Evolutionary conservation across 2,329 filamentous ascomycete species (phyloP), one percentile per base, ranked within the genome.

Genomic region (Sporothrix curviconia): DNA sequence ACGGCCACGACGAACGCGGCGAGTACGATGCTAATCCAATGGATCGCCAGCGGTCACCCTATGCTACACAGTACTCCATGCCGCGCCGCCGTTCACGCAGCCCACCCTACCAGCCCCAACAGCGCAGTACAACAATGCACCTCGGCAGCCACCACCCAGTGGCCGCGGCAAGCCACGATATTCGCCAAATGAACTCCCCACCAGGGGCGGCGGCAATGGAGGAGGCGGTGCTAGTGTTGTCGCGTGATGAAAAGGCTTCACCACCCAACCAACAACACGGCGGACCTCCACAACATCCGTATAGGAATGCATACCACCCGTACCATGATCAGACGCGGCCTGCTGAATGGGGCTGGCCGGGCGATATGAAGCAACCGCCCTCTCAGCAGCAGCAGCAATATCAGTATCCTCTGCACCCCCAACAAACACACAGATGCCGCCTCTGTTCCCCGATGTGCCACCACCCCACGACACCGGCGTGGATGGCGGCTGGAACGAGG

Each of bases 261-360:
- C 24, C 30, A 7, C 46, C 46, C 43, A 32, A 46, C 15, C 15
- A 30, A 15, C 43, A 46, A 5, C 37, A 40, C 37, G 25, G 42
- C 12, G 24, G 40, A 14, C 14, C 24, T 2, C 14, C 40, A 43
- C 17, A 36, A 4, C 17, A 49, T n/a, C 30, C 22, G 25, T 49
- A 36, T 12, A 28, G 30, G 9, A 36, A 24, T 19, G 17, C 17
- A 3, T 54, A 43, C 37, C 25, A 43, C 25, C 37, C 37, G n/a
- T n/a, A n/a, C n/a, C n/a, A n/a, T n/a, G n/a, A n/a, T n/a, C 34
- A n/a, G 54, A 14, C 3, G 39, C 30, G 3, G 40, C 30, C 50
- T n/a, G 50, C 25, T 3, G 56, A 55, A 11, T 59, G 57, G 57
- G 57, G 52, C 37, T 59, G 57, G 57, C 42, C 52, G 22, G 57